Base-by-base conservation (phyloP, 1,284 basidiomycete genomes). In the Flammula alnicola region DNA sequence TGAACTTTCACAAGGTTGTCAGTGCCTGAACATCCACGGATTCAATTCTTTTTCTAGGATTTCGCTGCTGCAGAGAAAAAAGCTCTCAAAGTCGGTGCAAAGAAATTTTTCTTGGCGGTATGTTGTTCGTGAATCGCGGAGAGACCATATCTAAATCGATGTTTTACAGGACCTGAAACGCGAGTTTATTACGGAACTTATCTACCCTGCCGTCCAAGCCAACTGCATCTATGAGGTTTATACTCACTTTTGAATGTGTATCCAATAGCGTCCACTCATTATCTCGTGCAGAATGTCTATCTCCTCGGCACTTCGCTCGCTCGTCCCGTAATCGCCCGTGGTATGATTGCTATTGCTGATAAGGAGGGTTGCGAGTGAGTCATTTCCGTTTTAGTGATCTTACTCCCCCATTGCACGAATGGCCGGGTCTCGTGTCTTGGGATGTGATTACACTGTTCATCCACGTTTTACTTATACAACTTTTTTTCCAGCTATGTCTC, bases 251-350 rank as follows among this genome's bases (percentile, higher is more conserved):
- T 17, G 39, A 7, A 37, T 50, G 19, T 26, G 49, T 23, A n/a
- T 20, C 31, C 6, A 38, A 8, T 37, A 38, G 27, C 29, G 37
- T 25, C 16, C 14, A 35, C 43, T 40, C 44, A 23, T 39, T 14
- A 37, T 40, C 38, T 37, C 30, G 19, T 23, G 16, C 42, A 93
- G 91, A 94, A 93, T 63, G 93, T 99, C 49, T 99, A 99, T 77
- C 90, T 99, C 35, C 88, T 99, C 52, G 97, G 96, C 39, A 99
- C 97, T 30, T 98, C 96, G 23, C 88, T 99, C 47, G 96, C 96
- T 49, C 93, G 96, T 44, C 96, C 96, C 29, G 96, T 99, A 64
- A 99, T 99, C 67, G 95, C 97, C 51, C 95, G 96, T 56, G 96
- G 95, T 44, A 99, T 99, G 97, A 99, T 99, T 61, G 88, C 89